Conservation (phyloP, 331 rosid species). For the Malus hybrid region DNA sequence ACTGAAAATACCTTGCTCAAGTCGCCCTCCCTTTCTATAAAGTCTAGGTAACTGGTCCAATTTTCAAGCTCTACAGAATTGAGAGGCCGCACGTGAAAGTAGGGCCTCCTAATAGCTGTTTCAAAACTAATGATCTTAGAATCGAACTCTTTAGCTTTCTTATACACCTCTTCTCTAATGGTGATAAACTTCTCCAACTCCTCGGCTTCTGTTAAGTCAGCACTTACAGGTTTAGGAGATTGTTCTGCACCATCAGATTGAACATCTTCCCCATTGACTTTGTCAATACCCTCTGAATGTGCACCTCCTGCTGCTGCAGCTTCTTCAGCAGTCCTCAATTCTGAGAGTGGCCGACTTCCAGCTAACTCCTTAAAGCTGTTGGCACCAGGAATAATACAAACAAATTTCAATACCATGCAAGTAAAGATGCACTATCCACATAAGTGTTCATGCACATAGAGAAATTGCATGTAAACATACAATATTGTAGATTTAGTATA, state of each 20-base stretch:
- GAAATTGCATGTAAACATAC: not conserved
- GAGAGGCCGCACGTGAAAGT: conserved; percentile 93
- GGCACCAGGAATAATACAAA: conserved; percentile 8
- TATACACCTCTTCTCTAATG: conserved; percentile 95
- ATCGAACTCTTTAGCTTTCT: conserved; percentile 97
- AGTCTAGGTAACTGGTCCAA: conserved; percentile 43
- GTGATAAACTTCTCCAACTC: conserved; percentile 98
- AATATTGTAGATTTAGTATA: not conserved
- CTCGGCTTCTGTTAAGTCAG: conserved; percentile 92
- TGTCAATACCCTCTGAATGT: conserved; percentile 43
- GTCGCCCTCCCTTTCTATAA: conserved; percentile 83
- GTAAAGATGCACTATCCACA: not conserved
- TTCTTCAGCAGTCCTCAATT: conserved; percentile 68
- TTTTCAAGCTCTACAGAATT: conserved; percentile 92
- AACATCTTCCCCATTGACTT: conserved; percentile 56
- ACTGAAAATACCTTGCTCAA: conserved; percentile 73
- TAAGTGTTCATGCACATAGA: not conserved
- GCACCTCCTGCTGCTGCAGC: conserved; percentile 41
- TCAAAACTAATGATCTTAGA: conserved; percentile 98
- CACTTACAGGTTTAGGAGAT: conserved; percentile 74
- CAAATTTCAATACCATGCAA: not conserved
- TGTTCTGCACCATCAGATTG: conserved; percentile 44
- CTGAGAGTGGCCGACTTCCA: conserved; percentile 77
- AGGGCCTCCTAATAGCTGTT: conserved; percentile 98
- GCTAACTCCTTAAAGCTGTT: conserved; percentile 92